phyloP scores from a whole-genome alignment of 805 yeast species.

The Kodamaea leandrae region DNA sequence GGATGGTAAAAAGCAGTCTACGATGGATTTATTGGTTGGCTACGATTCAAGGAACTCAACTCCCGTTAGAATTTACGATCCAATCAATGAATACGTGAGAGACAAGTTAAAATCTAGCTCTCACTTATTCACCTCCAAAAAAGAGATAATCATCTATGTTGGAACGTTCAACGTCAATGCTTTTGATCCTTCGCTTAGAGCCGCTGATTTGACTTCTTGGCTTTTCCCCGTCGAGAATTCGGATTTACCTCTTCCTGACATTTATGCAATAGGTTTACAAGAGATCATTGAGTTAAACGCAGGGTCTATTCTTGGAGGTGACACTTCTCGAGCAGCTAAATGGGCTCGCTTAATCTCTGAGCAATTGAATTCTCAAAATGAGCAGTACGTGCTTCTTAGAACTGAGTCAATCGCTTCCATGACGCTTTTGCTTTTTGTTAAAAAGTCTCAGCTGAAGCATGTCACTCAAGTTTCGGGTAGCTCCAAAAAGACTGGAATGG shows the following conservation, averaged over 20 bases:
- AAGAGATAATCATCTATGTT: slow-evolving; percentile 61
- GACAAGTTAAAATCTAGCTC: slow-evolving; percentile 52
- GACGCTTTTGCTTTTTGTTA: slow-evolving; percentile 60
- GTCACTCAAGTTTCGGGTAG: slow-evolving; percentile 90
- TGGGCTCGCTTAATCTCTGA: slow-evolving; percentile 73
- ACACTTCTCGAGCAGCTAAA: slow-evolving; percentile 66
- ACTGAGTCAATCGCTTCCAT: slow-evolving; percentile 76
- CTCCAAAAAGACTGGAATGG: slow-evolving; percentile 91
- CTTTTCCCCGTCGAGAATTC: slow-evolving; percentile 64
- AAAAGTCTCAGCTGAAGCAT: slow-evolving; percentile 44
- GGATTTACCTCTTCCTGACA: slow-evolving; percentile 54
- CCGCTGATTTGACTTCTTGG: slow-evolving; percentile 71
- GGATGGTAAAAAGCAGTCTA: slow-evolving; percentile 86
- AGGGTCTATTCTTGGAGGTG: slow-evolving; percentile 83
- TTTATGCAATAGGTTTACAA: slow-evolving; percentile 88
- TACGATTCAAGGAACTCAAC: slow-evolving; percentile 62
- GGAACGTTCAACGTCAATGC: slow-evolving; percentile 93
- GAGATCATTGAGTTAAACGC: slow-evolving; percentile 93
- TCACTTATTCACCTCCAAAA: slow-evolving; percentile 56
- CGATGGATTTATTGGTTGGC: slow-evolving; percentile 84
- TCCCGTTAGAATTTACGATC: slow-evolving; percentile 79
- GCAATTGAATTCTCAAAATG: slow-evolving; percentile 52
- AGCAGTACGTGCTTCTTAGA: slow-evolving; percentile 58
- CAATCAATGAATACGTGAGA: slow-evolving; percentile 80
- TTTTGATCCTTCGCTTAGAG: slow-evolving; percentile 38